phyloP scores from a whole-genome alignment of 768 basidiomycete species.

The Agrocybe chaxingu region DNA sequence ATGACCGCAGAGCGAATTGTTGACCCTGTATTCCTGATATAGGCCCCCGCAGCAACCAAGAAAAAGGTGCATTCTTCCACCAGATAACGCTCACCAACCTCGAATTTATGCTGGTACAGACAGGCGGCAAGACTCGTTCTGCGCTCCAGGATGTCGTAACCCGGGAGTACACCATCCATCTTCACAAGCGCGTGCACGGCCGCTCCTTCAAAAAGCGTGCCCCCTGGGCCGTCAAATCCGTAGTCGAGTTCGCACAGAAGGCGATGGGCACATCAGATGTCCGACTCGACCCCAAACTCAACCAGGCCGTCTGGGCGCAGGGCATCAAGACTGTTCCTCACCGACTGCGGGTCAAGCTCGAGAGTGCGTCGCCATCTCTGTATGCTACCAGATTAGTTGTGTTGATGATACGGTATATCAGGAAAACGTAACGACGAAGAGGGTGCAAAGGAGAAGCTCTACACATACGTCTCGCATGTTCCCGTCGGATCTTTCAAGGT shows the following conservation, averaged over 20 bases:
- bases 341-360: slow-evolving; percentile 88
- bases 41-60: slow-evolving; percentile 51
- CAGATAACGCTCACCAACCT: not conserved
- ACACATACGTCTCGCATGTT: slow-evolving; percentile 84
- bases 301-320: slow-evolving; percentile 92
- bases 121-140: slow-evolving; percentile 87
- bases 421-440: slow-evolving; percentile 99
- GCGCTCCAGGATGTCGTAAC: slow-evolving; percentile 98
- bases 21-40: slow-evolving; percentile 5
- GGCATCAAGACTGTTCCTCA: slow-evolving; percentile 95
- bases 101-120: slow-evolving; percentile 26
- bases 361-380: slow-evolving; percentile 50
- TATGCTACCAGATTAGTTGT: not conserved
- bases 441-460: slow-evolving; percentile 97
- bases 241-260: slow-evolving; percentile 88
- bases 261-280: slow-evolving; percentile 96
- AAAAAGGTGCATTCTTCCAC: slow-evolving; percentile 47
- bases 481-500: slow-evolving; percentile 84
- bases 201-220: slow-evolving; percentile 97
- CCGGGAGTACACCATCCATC: slow-evolving; percentile 97
- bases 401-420: slow-evolving; percentile 25
- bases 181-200: slow-evolving; percentile 92
- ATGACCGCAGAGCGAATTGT: not conserved
- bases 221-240: slow-evolving; percentile 93
- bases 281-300: slow-evolving; percentile 91